phyloP scores from a whole-genome alignment of 23 red algal species.

The Gracilaria gracilis region DNA sequence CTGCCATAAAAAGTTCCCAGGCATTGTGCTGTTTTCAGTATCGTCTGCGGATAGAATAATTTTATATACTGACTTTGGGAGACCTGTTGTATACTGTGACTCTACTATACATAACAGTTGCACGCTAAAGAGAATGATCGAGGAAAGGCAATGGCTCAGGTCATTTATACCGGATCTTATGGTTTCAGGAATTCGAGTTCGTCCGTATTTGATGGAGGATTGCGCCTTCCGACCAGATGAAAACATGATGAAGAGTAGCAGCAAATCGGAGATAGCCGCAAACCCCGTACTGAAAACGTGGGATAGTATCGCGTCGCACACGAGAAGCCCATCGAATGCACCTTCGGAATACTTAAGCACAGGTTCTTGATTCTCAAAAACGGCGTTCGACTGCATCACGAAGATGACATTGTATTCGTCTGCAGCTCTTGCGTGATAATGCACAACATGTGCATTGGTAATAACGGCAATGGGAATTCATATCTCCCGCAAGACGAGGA shows the following conservation, averaged over 20 bases:
- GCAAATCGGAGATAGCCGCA: neutral
- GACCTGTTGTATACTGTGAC: constrained; percentile 22
- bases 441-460: constrained; percentile 32
- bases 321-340: constrained; percentile 32
- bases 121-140: constrained; percentile 23
- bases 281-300: constrained; percentile 36
- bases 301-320: constrained; percentile 21
- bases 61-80: constrained; percentile 2
- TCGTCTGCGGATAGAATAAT: neutral
- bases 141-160: constrained; percentile 4
- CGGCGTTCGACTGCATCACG: constrained; percentile 1
- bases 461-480: neutral
- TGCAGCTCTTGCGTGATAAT: neutral
- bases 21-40: neutral
- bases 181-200: neutral
- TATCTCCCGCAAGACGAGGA: neutral
- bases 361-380: neutral
- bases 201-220: constrained; percentile 32
- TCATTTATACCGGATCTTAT: constrained; percentile 7
- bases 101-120: neutral
- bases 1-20: constrained; percentile 2
- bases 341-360: constrained; percentile 51
- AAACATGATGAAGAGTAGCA: constrained; percentile 44
- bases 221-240: constrained; percentile 26
- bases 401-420: constrained; percentile 18